Evolutionary conservation across 2,329 filamentous ascomycete species (phyloP).

Genomic region (Alternaria longipes): DNA sequence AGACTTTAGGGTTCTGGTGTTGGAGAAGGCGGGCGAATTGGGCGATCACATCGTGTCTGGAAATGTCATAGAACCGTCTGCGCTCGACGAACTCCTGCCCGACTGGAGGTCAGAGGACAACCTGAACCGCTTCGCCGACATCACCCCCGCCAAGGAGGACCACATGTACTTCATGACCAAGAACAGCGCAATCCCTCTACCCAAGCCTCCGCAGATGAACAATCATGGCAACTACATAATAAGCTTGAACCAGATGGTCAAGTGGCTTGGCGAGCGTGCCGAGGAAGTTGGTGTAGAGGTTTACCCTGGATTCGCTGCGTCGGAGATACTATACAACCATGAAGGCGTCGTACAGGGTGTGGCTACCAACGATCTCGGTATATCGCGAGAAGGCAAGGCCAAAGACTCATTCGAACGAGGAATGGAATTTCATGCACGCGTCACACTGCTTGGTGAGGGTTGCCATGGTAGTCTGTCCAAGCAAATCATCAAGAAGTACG

Average conservation of each 20-base stretch:
- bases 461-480: conserved; percentile 96
- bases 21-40: conserved; percentile 95
- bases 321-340: conserved; percentile 84
- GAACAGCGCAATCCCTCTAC: conserved; percentile 78
- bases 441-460: conserved; percentile 92
- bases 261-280: conserved; percentile 95
- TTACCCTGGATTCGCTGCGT: conserved; percentile 94
- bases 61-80: conserved; percentile 89
- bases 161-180: conserved; percentile 95
- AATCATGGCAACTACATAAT: conserved; percentile 99
- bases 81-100: conserved; percentile 88
- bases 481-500: conserved; percentile 93
- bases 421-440: conserved; percentile 96
- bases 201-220: conserved; percentile 94
- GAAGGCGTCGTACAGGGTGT: conserved; percentile 94
- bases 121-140: conserved; percentile 84
- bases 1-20: conserved; percentile 88
- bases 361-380: conserved; percentile 92
- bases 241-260: conserved; percentile 91
- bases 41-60: conserved; percentile 96
- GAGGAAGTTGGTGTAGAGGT: conserved; percentile 96
- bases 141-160: conserved; percentile 83
- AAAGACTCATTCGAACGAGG: conserved; percentile 94
- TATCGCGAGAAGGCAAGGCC: conserved; percentile 80
- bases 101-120: conserved; percentile 94